These are phyloP conservation scores for Aspergillus felis DNA, from an alignment of 2,329 filamentous ascomycete species.

Conservation along the genomic window DNA sequence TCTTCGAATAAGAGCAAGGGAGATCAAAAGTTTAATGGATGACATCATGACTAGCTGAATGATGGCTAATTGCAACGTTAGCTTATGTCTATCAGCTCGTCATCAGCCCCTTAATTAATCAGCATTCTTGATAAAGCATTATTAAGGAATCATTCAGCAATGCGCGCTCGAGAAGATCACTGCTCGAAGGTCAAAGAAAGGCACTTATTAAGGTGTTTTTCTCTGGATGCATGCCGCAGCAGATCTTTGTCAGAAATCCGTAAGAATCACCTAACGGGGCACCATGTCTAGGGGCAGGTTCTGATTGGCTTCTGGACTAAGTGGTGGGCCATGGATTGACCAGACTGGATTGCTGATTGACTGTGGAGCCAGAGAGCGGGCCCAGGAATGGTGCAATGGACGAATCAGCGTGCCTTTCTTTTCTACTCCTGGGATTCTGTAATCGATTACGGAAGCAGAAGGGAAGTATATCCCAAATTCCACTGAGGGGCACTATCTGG, in stretches of 20 bases:
- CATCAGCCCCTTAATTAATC: neutral
- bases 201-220: neutral
- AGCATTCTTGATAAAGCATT: neutral
- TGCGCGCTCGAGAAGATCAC: neutral
- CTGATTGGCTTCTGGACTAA: neutral
- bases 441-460: neutral
- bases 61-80: neutral
- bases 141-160: slow-evolving; percentile 10
- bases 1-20: neutral
- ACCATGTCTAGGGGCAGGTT: neutral
- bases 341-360: neutral
- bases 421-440: neutral
- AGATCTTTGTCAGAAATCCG: neutral
- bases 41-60: slow-evolving; percentile 7
- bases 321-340: neutral
- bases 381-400: neutral
- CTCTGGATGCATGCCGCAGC: too few species aligned
- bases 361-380: neutral
- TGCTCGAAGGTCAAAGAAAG: neutral
- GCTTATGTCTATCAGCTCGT: neutral
- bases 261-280: neutral
- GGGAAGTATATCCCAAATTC: neutral
- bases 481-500: neutral
- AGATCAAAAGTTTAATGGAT: neutral
- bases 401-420: neutral